Percentiles rank a stretch among this genome's conserved stretches.
Evolutionary conservation across 2,329 filamentous ascomycete genomes (phyloP).

Genomic region (Harringtonia lauricola): DNA sequence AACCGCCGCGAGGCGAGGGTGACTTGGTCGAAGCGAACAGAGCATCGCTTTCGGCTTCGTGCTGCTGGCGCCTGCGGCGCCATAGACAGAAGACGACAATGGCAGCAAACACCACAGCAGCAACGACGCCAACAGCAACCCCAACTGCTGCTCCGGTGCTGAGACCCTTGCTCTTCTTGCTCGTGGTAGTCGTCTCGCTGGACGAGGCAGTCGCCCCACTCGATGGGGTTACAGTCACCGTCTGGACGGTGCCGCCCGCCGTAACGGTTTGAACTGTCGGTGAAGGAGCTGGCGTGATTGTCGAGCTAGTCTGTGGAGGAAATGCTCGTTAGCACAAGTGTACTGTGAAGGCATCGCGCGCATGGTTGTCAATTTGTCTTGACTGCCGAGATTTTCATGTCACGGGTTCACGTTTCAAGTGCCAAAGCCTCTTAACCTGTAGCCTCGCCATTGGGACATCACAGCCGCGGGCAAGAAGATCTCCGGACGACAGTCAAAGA

Average conservation of each 20-base stretch:
- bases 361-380: not conserved
- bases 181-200: conserved; percentile 5
- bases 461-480: not conserved
- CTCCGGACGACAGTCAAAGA: conserved; percentile 2
- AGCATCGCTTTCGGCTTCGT: conserved; percentile 26
- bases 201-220: not conserved
- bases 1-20: conserved; percentile 37
- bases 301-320: not conserved
- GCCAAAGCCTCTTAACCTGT: conserved; percentile 2
- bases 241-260: conserved; percentile 30
- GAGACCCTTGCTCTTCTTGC: conserved; percentile 19
- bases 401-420: not conserved
- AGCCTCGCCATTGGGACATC: not conserved
- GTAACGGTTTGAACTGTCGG: conserved; percentile 1
- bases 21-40: conserved; percentile 24
- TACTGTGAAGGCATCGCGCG: not conserved
- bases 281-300: conserved; percentile 10
- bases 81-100: conserved; percentile 29
- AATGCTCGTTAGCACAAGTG: not conserved
- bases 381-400: not conserved
- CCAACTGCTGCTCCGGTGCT: conserved; percentile 38
- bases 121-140: conserved; percentile 37
- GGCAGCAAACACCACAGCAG: conserved; percentile 14
- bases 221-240: conserved; percentile 30
- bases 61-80: conserved; percentile 26